Conservation (phyloP, 2,329 filamentous ascomycete species). For the Plectosphaerella plurivora region DNA sequence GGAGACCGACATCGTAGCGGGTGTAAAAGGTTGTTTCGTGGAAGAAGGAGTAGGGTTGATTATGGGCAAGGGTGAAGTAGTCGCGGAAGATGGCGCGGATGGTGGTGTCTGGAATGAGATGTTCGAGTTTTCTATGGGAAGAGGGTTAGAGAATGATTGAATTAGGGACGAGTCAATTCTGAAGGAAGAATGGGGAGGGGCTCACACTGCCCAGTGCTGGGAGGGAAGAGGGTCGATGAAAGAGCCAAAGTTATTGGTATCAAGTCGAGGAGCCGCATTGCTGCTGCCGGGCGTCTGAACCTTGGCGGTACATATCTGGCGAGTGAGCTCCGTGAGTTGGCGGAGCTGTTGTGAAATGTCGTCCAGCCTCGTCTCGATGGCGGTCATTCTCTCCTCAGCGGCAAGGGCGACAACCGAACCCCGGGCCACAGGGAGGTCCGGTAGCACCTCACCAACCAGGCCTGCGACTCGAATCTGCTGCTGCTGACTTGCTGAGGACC, state of each 20-base stretch:
- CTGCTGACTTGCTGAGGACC: no score
- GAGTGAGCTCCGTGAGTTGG: not conserved
- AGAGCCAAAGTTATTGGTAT: no score
- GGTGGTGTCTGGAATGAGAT: constrained; percentile 1
- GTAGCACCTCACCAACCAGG: no score
- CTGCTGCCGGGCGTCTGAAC: no score
- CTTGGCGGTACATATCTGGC: not conserved
- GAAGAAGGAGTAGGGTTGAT: constrained; percentile 31
- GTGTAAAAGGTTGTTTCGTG: constrained; percentile 26
- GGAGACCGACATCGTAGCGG: constrained; percentile 11
- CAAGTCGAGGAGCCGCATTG: no score
- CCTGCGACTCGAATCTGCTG: no score
- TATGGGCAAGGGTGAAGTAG: constrained; percentile 28
- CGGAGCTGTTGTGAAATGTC: not conserved
- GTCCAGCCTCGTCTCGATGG: not conserved
- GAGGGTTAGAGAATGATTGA: not conserved
- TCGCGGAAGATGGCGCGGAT: constrained; percentile 14
- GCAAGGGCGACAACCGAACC: no score
- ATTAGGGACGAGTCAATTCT: no score
- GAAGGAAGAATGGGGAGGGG: no score
- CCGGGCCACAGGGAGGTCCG: no score
- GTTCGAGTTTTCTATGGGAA: not conserved
- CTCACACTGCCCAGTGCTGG: not conserved
- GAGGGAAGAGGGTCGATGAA: not conserved
- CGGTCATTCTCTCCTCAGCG: not conserved